phyloP scores from a whole-genome alignment of 352 stramenopile genomes.

The Globisporangium splendens region DNA sequence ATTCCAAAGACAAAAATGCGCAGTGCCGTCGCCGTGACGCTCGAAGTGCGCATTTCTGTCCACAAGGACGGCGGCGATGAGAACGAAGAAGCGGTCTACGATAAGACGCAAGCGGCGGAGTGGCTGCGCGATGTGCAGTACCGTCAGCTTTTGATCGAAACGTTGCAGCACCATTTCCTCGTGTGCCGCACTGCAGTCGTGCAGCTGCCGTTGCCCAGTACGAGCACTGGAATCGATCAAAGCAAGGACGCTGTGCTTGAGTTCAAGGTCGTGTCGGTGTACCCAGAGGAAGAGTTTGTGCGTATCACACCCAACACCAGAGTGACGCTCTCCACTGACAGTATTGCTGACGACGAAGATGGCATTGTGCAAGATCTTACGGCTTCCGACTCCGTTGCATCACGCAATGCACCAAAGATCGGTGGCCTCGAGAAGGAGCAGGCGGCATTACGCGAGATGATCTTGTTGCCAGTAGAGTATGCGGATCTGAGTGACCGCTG shows the following conservation, averaged over 20 bases:
- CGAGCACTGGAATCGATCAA: slow-evolving; percentile 10
- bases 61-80: background rate
- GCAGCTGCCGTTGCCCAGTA: slow-evolving; percentile 26
- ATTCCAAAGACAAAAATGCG: slow-evolving; percentile 40
- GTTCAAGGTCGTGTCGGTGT: slow-evolving; percentile 49
- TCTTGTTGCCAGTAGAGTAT: slow-evolving; percentile 52
- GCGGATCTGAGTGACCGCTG: slow-evolving; percentile 24
- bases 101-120: background rate
- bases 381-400: slow-evolving; percentile 1
- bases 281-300: slow-evolving; percentile 30
- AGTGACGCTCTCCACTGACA: slow-evolving; percentile 36
- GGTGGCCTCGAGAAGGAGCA: slow-evolving; percentile 71
- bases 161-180: slow-evolving; percentile 46
- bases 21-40: slow-evolving; percentile 42
- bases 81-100: too few relatives aligned
- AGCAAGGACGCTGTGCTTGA: slow-evolving; percentile 12
- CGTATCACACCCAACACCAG: slow-evolving; percentile 40
- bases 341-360: background rate
- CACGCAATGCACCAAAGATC: slow-evolving; percentile 19
- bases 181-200: slow-evolving; percentile 37
- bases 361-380: background rate
- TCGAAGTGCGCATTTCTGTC: slow-evolving; percentile 24
- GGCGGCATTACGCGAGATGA: slow-evolving; percentile 56
- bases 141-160: slow-evolving; percentile 50
- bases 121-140: slow-evolving; percentile 25